Evolutionary conservation across 176 grass and related monocot species (phyloP).

Genomic region (Oryza longistaminata): DNA sequence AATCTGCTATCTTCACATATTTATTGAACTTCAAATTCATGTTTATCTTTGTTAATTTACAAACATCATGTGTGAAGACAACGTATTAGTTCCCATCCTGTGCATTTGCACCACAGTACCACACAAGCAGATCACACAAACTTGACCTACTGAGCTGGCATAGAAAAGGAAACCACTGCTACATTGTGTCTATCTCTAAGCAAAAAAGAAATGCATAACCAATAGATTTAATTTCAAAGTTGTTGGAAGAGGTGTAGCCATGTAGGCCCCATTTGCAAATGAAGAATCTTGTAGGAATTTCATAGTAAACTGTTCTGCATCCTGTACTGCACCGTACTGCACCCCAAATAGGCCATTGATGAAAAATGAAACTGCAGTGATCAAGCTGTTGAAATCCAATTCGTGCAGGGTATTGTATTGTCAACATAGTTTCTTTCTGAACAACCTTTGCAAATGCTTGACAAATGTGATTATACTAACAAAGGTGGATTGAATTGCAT

Average conservation of each 20-base stretch:
- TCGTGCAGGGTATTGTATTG: not conserved
- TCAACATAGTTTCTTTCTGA: not conserved
- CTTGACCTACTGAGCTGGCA: not conserved
- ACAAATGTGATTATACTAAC: not conserved
- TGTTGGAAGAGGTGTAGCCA: not conserved
- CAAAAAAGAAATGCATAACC: not conserved
- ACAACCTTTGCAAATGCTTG: not conserved
- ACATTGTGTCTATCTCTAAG: conserved; percentile 1
- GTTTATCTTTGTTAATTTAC: conserved; percentile 10
- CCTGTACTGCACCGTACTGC: not conserved
- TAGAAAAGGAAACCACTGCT: not conserved
- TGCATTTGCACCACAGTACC: conserved; percentile 2
- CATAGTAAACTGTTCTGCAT: not conserved
- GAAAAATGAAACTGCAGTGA: not conserved
- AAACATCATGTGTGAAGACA: not conserved
- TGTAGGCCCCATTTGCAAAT: not conserved
- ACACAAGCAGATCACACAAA: not conserved
- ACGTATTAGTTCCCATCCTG: not conserved
- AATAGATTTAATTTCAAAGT: not conserved
- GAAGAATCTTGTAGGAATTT: not conserved
- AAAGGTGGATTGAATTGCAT: not conserved
- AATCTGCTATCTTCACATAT: not conserved
- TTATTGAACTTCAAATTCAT: conserved; percentile 8
- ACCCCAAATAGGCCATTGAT: not conserved
- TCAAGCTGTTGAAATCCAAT: not conserved